Evolutionary conservation across 805 yeast species (phyloP).

Genomic region (Metschnikowia similis): DNA sequence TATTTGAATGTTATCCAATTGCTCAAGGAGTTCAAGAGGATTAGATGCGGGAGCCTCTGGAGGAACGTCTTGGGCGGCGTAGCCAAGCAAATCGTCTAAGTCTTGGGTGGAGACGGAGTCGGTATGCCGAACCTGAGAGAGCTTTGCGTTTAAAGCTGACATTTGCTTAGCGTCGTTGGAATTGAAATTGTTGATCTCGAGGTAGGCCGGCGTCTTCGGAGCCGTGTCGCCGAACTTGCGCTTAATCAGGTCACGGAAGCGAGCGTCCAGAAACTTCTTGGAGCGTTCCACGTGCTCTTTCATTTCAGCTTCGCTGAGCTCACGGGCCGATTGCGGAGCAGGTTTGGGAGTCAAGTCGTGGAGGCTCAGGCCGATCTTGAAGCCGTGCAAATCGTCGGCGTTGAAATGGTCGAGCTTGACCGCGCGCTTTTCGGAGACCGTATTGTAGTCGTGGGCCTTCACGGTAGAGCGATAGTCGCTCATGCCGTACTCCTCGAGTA

Average conservation of each 20-base stretch:
- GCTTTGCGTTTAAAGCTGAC: constrained; percentile 21
- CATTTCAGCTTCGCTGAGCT: constrained; percentile 26
- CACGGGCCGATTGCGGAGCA: constrained; percentile 6
- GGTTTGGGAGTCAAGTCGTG: not conserved
- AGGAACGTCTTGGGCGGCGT: not conserved
- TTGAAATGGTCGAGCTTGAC: constrained; percentile 23
- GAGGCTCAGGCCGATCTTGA: constrained; percentile 27
- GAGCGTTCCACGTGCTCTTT: constrained; percentile 22
- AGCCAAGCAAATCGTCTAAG: constrained; percentile 12
- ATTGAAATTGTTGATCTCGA: constrained; percentile 35
- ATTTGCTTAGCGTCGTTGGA: constrained; percentile 21
- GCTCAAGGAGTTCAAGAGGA: not conserved
- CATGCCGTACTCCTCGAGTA: constrained; percentile 39
- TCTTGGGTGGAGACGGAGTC: constrained; percentile 4
- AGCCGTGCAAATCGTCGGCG: constrained; percentile 31
- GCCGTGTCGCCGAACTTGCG: constrained; percentile 20
- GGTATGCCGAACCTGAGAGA: constrained; percentile 7
- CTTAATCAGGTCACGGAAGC: constrained; percentile 27
- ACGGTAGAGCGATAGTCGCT: constrained; percentile 27
- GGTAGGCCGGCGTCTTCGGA: constrained; percentile 16
- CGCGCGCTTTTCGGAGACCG: constrained; percentile 11
- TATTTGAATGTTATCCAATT: not conserved
- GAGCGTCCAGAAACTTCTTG: constrained; percentile 23
- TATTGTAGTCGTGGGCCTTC: constrained; percentile 26
- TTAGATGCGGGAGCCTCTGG: not conserved